Conservation (phyloP, 306 rosid genomes). For the Castanea sativa region DNA sequence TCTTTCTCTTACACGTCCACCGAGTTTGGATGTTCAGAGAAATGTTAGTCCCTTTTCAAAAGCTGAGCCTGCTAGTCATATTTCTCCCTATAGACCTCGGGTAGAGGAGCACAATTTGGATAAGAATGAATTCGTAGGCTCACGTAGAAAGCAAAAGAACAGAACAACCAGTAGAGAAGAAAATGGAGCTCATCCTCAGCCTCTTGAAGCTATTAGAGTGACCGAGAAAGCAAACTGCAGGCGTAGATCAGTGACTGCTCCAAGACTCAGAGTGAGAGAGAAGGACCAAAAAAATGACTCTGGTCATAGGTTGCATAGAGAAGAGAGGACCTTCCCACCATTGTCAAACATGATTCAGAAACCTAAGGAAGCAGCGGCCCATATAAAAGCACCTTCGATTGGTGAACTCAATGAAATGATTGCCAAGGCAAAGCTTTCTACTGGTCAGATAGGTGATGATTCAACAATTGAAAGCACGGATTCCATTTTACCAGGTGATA, state of each 20-base stretch:
- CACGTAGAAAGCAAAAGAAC: conserved; percentile 23
- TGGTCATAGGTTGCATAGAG: conserved; percentile 22
- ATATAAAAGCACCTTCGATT: conserved; percentile 34
- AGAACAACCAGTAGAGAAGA: conserved; percentile 16
- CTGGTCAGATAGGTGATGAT: conserved; percentile 14
- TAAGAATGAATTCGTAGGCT: conserved; percentile 1
- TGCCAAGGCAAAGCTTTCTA: conserved; percentile 46
- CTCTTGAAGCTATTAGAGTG: conserved; percentile 17
- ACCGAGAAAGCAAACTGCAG: conserved; percentile 38
- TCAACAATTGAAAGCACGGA: conserved; percentile 43
- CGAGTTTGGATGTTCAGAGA: conserved; percentile 32
- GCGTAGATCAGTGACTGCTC: conserved; percentile 65
- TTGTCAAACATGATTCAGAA: conserved; percentile 20
- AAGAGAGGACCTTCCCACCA: conserved; percentile 30
- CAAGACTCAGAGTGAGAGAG: conserved; percentile 52
- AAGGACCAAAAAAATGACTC: conserved; percentile 25
- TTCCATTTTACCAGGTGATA: conserved; percentile 66
- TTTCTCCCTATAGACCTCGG: conserved; percentile 37
- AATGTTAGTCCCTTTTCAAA: conserved; percentile 51
- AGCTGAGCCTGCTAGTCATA: conserved; percentile 44
- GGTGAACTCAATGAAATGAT: conserved; percentile 71
- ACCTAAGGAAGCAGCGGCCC: conserved; percentile 30
- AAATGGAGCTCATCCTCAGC: conserved; percentile 6
- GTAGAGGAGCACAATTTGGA: conserved; percentile 24
- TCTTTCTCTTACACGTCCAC: conserved; percentile 9